These are phyloP conservation scores for Lactifluus volemus DNA, from an alignment of 768 basidiomycete genomes.

Conservation along the genomic window DNA sequence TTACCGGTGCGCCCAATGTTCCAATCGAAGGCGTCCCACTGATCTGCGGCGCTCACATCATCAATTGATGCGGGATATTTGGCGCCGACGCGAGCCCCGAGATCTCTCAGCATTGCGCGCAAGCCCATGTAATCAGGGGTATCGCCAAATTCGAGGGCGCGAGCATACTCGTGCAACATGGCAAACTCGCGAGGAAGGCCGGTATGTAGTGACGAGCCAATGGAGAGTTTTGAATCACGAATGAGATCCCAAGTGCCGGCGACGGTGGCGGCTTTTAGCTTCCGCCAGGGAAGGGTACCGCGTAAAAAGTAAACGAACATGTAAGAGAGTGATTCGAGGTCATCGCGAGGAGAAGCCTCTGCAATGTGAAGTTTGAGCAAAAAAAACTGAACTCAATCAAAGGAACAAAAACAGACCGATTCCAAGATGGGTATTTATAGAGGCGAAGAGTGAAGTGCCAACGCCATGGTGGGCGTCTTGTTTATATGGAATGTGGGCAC, in stretches of 20 bases:
- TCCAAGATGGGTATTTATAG: constrained; percentile 67
- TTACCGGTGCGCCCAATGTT: constrained; percentile 11
- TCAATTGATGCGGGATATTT: constrained; percentile 14
- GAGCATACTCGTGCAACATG: constrained; percentile 67
- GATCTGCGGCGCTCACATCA: constrained; percentile 2
- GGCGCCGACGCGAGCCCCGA: constrained; percentile 23
- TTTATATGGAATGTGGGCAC: constrained; percentile 60
- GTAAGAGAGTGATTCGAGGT: constrained; percentile 73
- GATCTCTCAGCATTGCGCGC: constrained; percentile 57
- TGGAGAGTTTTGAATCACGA: constrained; percentile 59
- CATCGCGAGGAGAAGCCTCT: constrained; percentile 73
- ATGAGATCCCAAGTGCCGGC: constrained; percentile 72
- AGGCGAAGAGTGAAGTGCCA: constrained; percentile 68
- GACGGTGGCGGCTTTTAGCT: constrained; percentile 54
- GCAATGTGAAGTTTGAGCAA: constrained; percentile 11
- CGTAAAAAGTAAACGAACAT: constrained; percentile 79
- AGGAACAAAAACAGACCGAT: constrained; percentile 40
- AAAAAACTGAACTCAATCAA: background rate
- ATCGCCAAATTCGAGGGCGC: constrained; percentile 80
- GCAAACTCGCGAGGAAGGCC: constrained; percentile 77
- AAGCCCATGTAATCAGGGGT: constrained; percentile 83
- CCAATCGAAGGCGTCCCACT: constrained; percentile 20
- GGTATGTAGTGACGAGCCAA: constrained; percentile 52
- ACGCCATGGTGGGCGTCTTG: constrained; percentile 73
- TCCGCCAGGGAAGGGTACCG: constrained; percentile 72